Percentiles rank a stretch among this genome's conserved stretches.
These are phyloP conservation scores for Citrus sp. DNA, from an alignment of 345 rosid species.

Conservation along the genomic window DNA sequence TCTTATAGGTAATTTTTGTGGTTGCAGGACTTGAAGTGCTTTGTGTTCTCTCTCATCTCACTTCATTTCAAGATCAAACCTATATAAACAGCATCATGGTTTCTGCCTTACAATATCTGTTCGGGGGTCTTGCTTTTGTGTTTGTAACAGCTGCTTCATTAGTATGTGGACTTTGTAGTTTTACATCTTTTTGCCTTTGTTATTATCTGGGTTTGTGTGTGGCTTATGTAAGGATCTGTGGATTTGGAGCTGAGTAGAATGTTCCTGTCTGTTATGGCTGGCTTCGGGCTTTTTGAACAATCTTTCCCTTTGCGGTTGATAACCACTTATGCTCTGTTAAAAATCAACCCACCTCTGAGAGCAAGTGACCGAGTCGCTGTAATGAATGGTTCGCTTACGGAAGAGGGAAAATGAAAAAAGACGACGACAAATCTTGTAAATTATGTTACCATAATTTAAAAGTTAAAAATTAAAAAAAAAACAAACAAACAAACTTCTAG, in stretches of 20 bases:
- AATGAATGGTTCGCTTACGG: neutral
- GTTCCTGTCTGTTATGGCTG: neutral
- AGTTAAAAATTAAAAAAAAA: too few relatives aligned
- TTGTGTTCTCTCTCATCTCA: conserved; percentile 97
- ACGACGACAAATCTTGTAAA: neutral
- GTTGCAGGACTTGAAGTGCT: conserved; percentile 98
- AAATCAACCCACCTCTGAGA: neutral
- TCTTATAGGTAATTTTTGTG: conserved; percentile 19
- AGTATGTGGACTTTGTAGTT: conserved; percentile 9
- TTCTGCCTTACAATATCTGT: neutral
- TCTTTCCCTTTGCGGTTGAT: too few relatives aligned
- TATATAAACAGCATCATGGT: conserved; percentile 35
- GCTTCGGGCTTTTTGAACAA: too few relatives aligned
- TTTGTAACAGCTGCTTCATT: conserved; percentile 1
- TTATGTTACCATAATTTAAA: neutral
- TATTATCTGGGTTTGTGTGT: conserved; percentile 6
- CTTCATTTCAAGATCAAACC: conserved; percentile 99
- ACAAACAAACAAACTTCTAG: neutral
- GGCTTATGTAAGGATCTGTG: conserved; percentile 2
- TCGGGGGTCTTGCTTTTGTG: conserved; percentile 2
- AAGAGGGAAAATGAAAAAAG: too few relatives aligned
- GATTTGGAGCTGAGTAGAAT: neutral
- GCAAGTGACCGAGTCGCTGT: neutral
- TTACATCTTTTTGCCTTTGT: neutral
- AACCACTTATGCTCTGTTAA: neutral